Evolutionary conservation across 306 rosid genomes (phyloP).

Genomic region (Inga laurina): DNA sequence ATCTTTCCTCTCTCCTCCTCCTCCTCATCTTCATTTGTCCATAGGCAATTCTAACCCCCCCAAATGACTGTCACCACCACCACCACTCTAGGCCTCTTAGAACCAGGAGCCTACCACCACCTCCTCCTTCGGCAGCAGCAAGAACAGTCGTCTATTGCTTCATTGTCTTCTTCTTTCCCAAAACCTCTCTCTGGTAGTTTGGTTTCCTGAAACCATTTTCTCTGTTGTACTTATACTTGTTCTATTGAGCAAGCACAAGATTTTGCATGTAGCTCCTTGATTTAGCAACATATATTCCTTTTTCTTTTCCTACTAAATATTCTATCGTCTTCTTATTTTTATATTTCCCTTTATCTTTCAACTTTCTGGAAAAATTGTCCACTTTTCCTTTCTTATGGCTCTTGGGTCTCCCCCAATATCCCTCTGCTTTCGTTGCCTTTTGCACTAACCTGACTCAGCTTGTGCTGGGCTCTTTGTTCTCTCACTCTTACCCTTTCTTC

Average conservation of each 20-base stretch:
- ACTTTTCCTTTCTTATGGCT: constrained; percentile 28
- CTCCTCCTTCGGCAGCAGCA: no score
- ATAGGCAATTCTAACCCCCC: no score
- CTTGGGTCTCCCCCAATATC: constrained; percentile 1
- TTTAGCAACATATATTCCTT: constrained; percentile 36
- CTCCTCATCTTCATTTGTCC: neutral
- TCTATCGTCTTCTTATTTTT: constrained; percentile 15
- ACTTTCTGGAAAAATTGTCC: constrained; percentile 44
- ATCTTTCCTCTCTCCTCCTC: no score
- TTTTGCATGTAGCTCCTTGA: neutral
- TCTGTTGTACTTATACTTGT: neutral
- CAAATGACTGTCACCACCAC: no score
- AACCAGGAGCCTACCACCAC: no score
- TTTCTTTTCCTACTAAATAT: constrained; percentile 52
- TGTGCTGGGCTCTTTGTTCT: neutral
- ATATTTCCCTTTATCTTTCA: constrained; percentile 22
- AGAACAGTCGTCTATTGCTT: no score
- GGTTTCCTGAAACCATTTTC: constrained; percentile 18
- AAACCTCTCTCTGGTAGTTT: neutral
- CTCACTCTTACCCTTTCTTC: constrained; percentile 4
- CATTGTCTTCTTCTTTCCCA: neutral
- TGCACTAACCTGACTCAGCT: constrained; percentile 21
- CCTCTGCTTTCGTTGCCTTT: constrained; percentile 36
- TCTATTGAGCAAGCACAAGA: neutral
- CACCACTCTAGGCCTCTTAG: no score